These are phyloP conservation scores for Pseudomonodictys pantanalensis DNA, from an alignment of 495 filamentous ascomycete species.

Conservation along the genomic window DNA sequence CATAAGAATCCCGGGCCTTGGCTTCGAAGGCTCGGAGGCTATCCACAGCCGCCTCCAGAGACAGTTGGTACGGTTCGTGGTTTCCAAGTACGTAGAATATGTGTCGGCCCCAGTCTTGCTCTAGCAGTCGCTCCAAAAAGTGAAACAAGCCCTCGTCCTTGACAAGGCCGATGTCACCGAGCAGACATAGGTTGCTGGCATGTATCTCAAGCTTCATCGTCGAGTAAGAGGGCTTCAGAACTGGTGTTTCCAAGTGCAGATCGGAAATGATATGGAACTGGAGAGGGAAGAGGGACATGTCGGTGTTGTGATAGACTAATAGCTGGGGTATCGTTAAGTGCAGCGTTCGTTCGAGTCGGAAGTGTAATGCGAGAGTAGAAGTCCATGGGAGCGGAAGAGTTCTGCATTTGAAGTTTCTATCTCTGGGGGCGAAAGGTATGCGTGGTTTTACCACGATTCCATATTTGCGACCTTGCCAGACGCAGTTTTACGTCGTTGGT, in stretches of 20 bases:
- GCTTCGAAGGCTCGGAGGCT: constrained; percentile 31
- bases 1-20: not conserved
- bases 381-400: no score
- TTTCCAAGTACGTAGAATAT: constrained; percentile 57
- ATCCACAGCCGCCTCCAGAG: constrained; percentile 23
- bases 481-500: no score
- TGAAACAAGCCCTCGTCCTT: constrained; percentile 44
- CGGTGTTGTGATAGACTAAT: no score
- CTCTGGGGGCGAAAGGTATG: no score
- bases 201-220: constrained; percentile 46
- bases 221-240: constrained; percentile 42
- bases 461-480: no score
- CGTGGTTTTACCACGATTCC: no score
- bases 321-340: no score
- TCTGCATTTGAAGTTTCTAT: no score
- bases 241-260: constrained; percentile 52
- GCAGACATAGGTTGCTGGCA: constrained; percentile 53
- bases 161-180: constrained; percentile 57
- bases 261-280: constrained; percentile 57
- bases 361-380: no score
- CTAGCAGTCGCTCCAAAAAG: constrained; percentile 49
- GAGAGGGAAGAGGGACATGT: constrained; percentile 12
- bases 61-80: constrained; percentile 56
- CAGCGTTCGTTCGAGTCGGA: no score
- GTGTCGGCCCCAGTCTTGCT: constrained; percentile 38